Evolutionary conservation across 2,329 filamentous ascomycete species (phyloP), one percentile per base, ranked within the genome.

Genomic region (Cladophialophora bantiana): DNA sequence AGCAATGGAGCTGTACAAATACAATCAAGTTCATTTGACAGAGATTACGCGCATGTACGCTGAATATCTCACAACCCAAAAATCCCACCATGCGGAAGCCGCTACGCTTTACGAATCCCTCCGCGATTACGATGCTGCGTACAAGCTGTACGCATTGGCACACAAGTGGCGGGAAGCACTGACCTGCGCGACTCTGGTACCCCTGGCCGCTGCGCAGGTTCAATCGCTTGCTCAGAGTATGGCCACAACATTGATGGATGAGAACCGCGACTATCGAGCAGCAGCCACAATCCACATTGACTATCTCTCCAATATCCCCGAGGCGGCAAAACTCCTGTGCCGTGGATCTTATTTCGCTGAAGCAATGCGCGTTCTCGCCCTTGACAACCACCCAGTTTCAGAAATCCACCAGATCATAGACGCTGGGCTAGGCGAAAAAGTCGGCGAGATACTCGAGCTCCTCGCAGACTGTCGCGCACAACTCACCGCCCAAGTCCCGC

Each of bases 81-180:
- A 61, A 31, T 96, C 93, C 26, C 85, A 89, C 32, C 92, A 92
- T 80, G 90, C 91, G 72, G 93, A 97, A 77, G 94, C 95, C 18
- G 95, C 92, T 6, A 86, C 97, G 59, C 82, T 93, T 3, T 96
- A 96, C 78, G 95, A 98, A 77, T 97, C 90, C 20, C 88, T 99
- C 9, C 81, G 83, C 12, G 88, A 94, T 76, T 92, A 91, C 74
- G 76, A 82, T 20, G 85, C 90, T 45, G 94, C 95, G 9, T 93
- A 90, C 68, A 86, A 89, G 74, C 92, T 91, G 76, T 99, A 97
- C 80, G 89, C 92, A 68, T 87, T 90, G 0, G 92, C 92, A 0
- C 91, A 93, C 45, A 86, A 91, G 79, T 99, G 95, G 95, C 92
- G 92, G 60, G 94, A 99, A 78, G 92, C 92, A 31, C 87, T 99